These are phyloP conservation scores for Candida wancherniae DNA, from an alignment of 805 yeast species.

Conservation along the genomic window DNA sequence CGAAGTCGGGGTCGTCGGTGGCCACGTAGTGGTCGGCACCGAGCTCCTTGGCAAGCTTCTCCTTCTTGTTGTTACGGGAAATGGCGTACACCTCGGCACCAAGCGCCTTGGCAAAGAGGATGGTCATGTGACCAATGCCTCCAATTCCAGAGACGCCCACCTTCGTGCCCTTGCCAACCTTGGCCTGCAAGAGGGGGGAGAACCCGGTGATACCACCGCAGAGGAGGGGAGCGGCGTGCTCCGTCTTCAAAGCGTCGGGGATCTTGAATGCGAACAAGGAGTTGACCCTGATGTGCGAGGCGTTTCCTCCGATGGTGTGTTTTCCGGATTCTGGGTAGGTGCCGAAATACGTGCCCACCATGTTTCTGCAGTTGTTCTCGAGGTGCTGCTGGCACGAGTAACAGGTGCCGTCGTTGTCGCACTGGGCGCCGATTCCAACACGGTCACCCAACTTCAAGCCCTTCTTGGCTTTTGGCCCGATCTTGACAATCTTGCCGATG, in stretches of 20 bases:
- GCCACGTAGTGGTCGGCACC: slow-evolving; percentile 46
- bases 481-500: slow-evolving; percentile 16
- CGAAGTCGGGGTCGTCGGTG: slow-evolving; percentile 21
- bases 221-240: slow-evolving; percentile 17
- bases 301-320: slow-evolving; percentile 16
- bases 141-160: slow-evolving; percentile 65
- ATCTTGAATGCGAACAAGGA: slow-evolving; percentile 17
- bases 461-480: slow-evolving; percentile 16
- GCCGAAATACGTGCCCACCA: slow-evolving; percentile 12
- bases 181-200: slow-evolving; percentile 18
- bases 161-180: slow-evolving; percentile 24
- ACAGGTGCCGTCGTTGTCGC: slow-evolving; percentile 14
- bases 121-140: slow-evolving; percentile 64
- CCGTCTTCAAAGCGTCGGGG: slow-evolving; percentile 14
- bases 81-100: slow-evolving; percentile 62
- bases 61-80: slow-evolving; percentile 48
- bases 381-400: slow-evolving; percentile 9
- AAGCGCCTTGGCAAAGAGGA: slow-evolving; percentile 54
- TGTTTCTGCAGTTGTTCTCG: slow-evolving; percentile 14
- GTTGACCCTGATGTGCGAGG: slow-evolving; percentile 15
- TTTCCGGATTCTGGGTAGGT: slow-evolving; percentile 11
- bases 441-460: slow-evolving; percentile 60
- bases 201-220: slow-evolving; percentile 21
- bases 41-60: slow-evolving; percentile 45
- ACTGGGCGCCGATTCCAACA: slow-evolving; percentile 77